These are phyloP conservation scores for Penicillium carneum DNA, from an alignment of 2,329 filamentous ascomycete genomes.

Conservation along the genomic window DNA sequence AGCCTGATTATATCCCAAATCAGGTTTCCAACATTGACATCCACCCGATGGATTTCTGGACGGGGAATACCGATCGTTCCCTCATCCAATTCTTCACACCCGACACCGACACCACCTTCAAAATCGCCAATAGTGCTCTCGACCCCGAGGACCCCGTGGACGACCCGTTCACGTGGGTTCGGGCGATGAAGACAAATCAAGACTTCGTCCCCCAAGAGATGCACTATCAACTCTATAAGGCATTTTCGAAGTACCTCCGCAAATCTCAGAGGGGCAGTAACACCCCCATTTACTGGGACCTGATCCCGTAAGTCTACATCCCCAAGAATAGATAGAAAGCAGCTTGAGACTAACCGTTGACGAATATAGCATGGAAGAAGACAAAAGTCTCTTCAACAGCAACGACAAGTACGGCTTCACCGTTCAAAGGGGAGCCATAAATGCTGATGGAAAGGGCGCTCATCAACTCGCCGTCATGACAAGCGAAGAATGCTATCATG, in stretches of 20 bases:
- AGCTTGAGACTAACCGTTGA: not conserved
- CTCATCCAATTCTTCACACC: conserved; percentile 3
- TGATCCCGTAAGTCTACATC: not conserved
- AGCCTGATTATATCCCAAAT: not conserved
- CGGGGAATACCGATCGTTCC: conserved; percentile 1
- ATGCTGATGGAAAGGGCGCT: not conserved
- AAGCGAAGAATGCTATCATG: not conserved
- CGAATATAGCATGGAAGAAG: not conserved
- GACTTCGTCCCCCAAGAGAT: not conserved
- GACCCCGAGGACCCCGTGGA: conserved; percentile 4
- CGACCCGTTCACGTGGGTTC: conserved; percentile 4
- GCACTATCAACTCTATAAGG: not conserved
- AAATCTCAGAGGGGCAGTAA: not conserved
- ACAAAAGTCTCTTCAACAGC: conserved; percentile 1
- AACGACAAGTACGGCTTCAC: conserved; percentile 13
- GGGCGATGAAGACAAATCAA: not conserved
- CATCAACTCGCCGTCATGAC: conserved; percentile 18
- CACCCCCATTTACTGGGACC: not conserved
- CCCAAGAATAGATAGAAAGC: not conserved
- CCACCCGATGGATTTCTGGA: conserved; percentile 7
- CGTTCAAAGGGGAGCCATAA: conserved; percentile 8
- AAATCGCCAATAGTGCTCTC: conserved; percentile 6
- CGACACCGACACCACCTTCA: conserved; percentile 1
- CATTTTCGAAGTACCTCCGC: conserved; percentile 10
- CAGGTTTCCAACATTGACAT: not conserved